Evolutionary conservation across 306 rosid species (phyloP).

Genomic region (Urtica urens): DNA sequence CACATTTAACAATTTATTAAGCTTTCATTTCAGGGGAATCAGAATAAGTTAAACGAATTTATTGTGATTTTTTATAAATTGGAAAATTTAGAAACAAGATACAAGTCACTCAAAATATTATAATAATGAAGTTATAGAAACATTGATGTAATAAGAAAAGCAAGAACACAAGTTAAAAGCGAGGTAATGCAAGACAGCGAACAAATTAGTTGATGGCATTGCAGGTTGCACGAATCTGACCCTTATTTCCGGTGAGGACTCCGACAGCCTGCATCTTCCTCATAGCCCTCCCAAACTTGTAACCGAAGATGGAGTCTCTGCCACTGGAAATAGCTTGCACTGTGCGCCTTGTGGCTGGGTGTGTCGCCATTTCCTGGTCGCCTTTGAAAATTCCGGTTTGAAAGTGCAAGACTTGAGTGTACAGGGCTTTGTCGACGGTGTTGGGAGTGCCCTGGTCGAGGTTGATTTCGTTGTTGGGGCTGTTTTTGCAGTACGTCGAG

Average conservation of each 20-base stretch:
- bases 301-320: not conserved
- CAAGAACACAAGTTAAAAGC: too few species aligned
- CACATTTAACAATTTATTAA: too few species aligned
- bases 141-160: too few species aligned
- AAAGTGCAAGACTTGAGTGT: not conserved
- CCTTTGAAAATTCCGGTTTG: not conserved
- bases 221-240: conserved; percentile 29
- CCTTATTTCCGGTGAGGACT: not conserved
- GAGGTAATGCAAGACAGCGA: too few species aligned
- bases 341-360: not conserved
- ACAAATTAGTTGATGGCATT: too few species aligned
- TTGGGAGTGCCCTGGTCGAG: not conserved
- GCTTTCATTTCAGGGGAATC: too few species aligned
- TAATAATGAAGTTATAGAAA: too few species aligned
- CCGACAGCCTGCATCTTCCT: not conserved
- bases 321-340: not conserved
- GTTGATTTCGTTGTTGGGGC: not conserved
- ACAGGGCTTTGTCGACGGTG: not conserved
- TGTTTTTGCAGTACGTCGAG: not conserved
- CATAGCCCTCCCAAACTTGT: not conserved
- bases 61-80: too few species aligned
- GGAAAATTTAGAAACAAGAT: too few species aligned
- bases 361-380: not conserved
- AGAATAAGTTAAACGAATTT: too few species aligned
- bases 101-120: too few species aligned